Evolutionary conservation across 345 rosid species (phyloP), one percentile per base, ranked within the genome.

Genomic region (Sapria himalayana): DNA sequence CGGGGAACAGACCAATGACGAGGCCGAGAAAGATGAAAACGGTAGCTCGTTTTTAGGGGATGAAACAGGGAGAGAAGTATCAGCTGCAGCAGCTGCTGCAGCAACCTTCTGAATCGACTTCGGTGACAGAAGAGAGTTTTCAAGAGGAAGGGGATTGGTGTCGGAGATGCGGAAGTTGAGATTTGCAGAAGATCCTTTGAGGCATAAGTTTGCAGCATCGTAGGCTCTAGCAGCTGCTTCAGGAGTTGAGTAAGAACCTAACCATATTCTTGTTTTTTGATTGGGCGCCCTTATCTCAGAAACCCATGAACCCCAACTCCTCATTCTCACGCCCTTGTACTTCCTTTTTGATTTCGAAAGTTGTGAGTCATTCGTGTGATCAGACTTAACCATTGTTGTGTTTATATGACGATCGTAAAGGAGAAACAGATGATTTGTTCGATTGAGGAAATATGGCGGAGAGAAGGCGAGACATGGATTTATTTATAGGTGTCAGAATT

Each of bases 291-390:
- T 73, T 27, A 89, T 89, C 55, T 89, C 98, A 7, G 98, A 72
- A 0, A 89, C 98, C 93, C 93, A 89, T 1, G 98, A 89, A 0
- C 98, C 98, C 98, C 98, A 89, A 14, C 84, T 89, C 56, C 98
- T 79, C 98, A 84, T 89, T 49, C 98, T 67, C 29, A 89, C 98
- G 33, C 93, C 98, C 66, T 71, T 89, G 61, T 65, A 84, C 65
- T 74, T 89, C 72, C 57, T 76, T 41, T 57, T 79, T n/a, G n/a
- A n/a, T n/a, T n/a, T n/a, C n/a, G n/a, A n/a, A n/a, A 9, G 10
- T 9, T 43, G 25, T n/a, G n/a, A n/a, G n/a, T n/a, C n/a, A n/a
- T n/a, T n/a, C n/a, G n/a, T n/a, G n/a, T n/a, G n/a, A n/a, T n/a
- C n/a, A n/a, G n/a, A n/a, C n/a, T n/a, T n/a, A n/a, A n/a, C n/a